Base-by-base conservation (phyloP, 495 filamentous ascomycete species). In the Penicillium tannophilum region DNA sequence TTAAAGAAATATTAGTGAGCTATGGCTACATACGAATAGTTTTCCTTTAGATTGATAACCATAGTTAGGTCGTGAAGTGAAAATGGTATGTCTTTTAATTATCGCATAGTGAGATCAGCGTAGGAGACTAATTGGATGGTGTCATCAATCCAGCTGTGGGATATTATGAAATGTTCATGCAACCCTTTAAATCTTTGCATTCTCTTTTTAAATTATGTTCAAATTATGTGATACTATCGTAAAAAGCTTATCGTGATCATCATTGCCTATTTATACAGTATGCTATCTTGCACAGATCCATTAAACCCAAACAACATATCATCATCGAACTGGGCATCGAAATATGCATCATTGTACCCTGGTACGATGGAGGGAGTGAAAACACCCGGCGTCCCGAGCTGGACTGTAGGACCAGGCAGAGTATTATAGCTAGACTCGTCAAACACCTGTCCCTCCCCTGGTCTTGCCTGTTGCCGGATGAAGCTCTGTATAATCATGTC, bases 401-500 rank as follows among this genome's bases (percentile, higher is more conserved):
- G 31, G 36, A 52, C 26, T 16, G 44, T 23, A 1, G 47, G 16
- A 36, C 33, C 33, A 51, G 41, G 20, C 10, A 16, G 6, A 50
- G 23, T n/a, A 19, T 58, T 35, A 16, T 24, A 23, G 23, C 23
- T 46, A 24, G 17, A 16, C 41, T 61, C 54, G 28, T 53, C 12
- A 20, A 36, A 48, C 2, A 20, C 0, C 7, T 60, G 60, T 0
- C 54, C 55, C 6, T 62, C 62, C 31, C 10, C 19, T 26, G 43
- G 26, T 45, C 48, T 62, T 20, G 46, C 41, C 4, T 59, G 17
- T 20, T 70, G 64, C 28, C 62, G 56, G 31, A 67, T 64, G 31
- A 78, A 73, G 66, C 75, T 70, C 62, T 72, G 57, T 14, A 71
- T 64, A 31, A 76, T 65, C 59, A 71, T 63, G 54, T 74, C 56